Conservation (phyloP, 768 basidiomycete species). For the Lentinula boryana region DNA sequence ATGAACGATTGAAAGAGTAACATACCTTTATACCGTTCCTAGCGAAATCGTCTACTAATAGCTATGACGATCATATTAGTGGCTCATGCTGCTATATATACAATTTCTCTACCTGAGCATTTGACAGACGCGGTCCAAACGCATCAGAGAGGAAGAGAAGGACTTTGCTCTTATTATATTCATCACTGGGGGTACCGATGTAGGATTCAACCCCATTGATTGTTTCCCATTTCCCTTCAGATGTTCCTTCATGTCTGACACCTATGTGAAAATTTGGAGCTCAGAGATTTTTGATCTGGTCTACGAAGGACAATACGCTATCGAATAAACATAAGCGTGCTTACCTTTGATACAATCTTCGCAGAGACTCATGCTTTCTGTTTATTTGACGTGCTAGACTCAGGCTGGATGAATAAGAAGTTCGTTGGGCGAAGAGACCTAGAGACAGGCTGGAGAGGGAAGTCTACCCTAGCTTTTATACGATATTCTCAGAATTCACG, state of each 20-base stretch:
- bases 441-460: background rate
- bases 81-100: no score
- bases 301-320: background rate
- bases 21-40: conserved; percentile 9
- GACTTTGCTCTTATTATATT: conserved; percentile 31
- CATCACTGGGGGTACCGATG: conserved; percentile 29
- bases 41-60: conserved; percentile 11
- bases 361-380: conserved; percentile 3
- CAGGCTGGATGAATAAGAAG: background rate
- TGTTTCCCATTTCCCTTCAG: conserved; percentile 24
- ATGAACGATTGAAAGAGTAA: background rate
- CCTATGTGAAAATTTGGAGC: background rate
- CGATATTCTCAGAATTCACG: background rate
- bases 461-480: no score
- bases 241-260: background rate
- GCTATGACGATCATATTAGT: background rate
- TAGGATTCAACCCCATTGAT: conserved; percentile 34
- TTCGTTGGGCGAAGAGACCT: background rate
- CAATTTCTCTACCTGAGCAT: conserved; percentile 15
- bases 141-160: conserved; percentile 34
- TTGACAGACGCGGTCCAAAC: conserved; percentile 29
- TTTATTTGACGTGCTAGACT: background rate
- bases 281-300: no score
- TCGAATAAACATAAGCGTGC: background rate
- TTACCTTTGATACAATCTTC: conserved; percentile 1